These are phyloP conservation scores for Alternaria tenuissima DNA, from an alignment of 2,329 filamentous ascomycete species.

Conservation along the genomic window DNA sequence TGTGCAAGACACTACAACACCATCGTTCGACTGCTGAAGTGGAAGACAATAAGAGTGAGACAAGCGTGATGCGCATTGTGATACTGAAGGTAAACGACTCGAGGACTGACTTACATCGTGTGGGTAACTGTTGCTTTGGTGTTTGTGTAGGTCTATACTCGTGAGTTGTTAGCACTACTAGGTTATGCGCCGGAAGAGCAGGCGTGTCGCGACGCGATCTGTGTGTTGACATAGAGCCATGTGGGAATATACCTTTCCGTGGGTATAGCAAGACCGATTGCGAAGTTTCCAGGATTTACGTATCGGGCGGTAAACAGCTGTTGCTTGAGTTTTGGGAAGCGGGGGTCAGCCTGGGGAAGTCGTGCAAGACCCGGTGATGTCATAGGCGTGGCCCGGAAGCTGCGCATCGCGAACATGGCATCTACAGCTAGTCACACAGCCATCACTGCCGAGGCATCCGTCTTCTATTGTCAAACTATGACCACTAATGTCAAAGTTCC, in stretches of 20 bases:
- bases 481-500: not conserved
- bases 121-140: conserved; percentile 12
- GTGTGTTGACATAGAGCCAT: not conserved
- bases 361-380: conserved; percentile 31
- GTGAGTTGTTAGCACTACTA: conserved; percentile 34
- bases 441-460: conserved; percentile 11
- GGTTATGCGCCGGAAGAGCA: conserved; percentile 14
- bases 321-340: conserved; percentile 27
- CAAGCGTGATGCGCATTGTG: conserved; percentile 1
- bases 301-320: conserved; percentile 24
- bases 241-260: conserved; percentile 20
- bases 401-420: conserved; percentile 6
- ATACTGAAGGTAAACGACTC: conserved; percentile 24
- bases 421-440: conserved; percentile 8
- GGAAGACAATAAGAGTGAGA: not conserved
- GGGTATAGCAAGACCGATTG: not conserved
- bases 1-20: not conserved
- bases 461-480: not conserved
- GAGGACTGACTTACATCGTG: conserved; percentile 44
- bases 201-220: conserved; percentile 17
- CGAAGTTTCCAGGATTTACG: conserved; percentile 8
- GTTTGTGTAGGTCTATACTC: conserved; percentile 24
- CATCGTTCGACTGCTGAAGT: not conserved
- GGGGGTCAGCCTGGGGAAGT: conserved; percentile 26
- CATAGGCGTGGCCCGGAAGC: conserved; percentile 29